phyloP scores from a whole-genome alignment of 169 alveolate genomes.

The Plasmodium berghei region DNA sequence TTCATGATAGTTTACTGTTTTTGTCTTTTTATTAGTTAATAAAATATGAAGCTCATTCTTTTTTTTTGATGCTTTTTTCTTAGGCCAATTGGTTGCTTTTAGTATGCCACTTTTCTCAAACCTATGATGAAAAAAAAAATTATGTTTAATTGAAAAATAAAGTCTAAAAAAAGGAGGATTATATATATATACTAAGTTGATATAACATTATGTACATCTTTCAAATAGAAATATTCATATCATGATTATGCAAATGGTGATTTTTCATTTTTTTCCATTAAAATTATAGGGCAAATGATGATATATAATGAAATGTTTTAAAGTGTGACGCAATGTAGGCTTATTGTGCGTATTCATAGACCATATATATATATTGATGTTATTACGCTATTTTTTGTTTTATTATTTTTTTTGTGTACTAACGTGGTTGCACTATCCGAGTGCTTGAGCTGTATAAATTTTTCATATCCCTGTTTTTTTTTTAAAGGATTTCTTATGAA shows the following conservation, averaged over 20 bases:
- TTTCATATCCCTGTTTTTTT: not conserved
- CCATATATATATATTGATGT: too few species aligned
- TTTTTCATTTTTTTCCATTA: too few species aligned
- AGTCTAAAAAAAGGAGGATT: not conserved
- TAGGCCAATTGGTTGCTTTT: conserved; percentile 61
- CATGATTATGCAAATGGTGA: too few species aligned
- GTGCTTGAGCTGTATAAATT: conserved; percentile 51
- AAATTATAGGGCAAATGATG: too few species aligned
- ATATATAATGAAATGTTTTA: too few species aligned
- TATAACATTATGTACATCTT: too few species aligned
- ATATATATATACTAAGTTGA: not conserved
- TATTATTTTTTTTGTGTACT: not conserved
- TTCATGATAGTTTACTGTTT: conserved; percentile 44
- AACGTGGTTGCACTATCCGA: conserved; percentile 65
- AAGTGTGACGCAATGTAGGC: too few species aligned
- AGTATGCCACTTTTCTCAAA: conserved; percentile 48
- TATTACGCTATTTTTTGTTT: not conserved
- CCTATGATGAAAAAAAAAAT: conserved; percentile 1
- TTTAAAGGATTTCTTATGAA: not conserved
- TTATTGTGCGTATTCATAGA: too few species aligned
- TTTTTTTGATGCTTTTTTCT: conserved; percentile 60
- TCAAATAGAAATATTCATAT: too few species aligned
- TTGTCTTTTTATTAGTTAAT: conserved; percentile 13
- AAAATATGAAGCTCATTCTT: conserved; percentile 50
- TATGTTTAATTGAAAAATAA: not conserved